Base-by-base conservation (phyloP, 2,329 filamentous ascomycete genomes). In the Alternaria ethzedia region DNA sequence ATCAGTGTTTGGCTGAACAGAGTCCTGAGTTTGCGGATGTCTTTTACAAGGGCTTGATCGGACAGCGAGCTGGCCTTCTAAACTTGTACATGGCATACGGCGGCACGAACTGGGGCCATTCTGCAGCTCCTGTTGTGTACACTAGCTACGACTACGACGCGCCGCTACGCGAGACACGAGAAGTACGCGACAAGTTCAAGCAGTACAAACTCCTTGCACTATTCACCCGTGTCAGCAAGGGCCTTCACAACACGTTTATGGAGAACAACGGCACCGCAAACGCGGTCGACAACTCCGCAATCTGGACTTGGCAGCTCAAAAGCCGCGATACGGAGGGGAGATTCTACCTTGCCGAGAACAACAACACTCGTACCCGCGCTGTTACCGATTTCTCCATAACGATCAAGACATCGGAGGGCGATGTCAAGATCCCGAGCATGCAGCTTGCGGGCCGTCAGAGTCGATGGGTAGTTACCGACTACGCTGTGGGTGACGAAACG, bases 41-140 rank as follows among this genome's bases (percentile, higher is more conserved):
- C 1, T 87, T 85, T 59, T 87, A 87, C 71, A 87, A 87, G 70
- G 85, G 86, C 66, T 84, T 86, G 55, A 82, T 87, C 59, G 86
- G 81, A 6, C 84, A 86, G 57, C 77, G 82, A 21, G 78, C 82
- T 2, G 86, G 84, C 0, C 71, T 86, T 11, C 75, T 85, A 32
- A 86, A 80, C 49, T 62, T 87, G 13, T 87, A 87, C 66, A 86
- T 87, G 78, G 80, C n/a, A 55, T 59, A 59, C 25, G 86, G 86
- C n/a, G 86, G 85, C 1, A 87, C 86, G 0, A 87, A 85, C 64
- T 87, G 85, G 86, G 86, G 84, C 8, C 83, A 87, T 56, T 82
- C 79, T 70, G 70, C 74, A 64, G 80, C 73, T 32, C 74, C 75
- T 8, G 74, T 77, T 21, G 85, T 87, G 0, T 87, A 86, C 62